A percentile compares a stretch with the other conserved stretches of the same genome.
These are phyloP conservation scores for Pestalotiopsis sp. DNA, from an alignment of 2,329 filamentous ascomycete genomes.

Conservation along the genomic window DNA sequence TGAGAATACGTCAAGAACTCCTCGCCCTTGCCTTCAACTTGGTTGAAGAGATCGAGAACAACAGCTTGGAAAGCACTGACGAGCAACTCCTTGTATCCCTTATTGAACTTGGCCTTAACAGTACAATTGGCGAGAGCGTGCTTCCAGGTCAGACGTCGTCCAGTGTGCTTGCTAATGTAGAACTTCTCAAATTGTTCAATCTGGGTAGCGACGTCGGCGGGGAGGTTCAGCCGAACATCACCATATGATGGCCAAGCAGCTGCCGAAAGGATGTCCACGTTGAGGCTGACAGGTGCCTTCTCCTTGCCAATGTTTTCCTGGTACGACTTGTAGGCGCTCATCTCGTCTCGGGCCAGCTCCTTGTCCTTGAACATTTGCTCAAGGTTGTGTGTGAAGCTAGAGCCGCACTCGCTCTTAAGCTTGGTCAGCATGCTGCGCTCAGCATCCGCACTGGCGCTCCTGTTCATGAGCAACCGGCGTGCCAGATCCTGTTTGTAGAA, in stretches of 20 bases:
- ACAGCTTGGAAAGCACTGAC: slow-evolving; percentile 93
- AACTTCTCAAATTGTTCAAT: slow-evolving; percentile 81
- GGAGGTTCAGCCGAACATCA: slow-evolving; percentile 72
- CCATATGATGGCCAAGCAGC: slow-evolving; percentile 93
- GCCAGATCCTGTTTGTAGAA: slow-evolving; percentile 99
- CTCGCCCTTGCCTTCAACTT: slow-evolving; percentile 50
- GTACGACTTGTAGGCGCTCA: slow-evolving; percentile 80
- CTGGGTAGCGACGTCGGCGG: slow-evolving; percentile 73
- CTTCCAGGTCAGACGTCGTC: slow-evolving; percentile 87
- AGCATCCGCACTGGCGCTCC: slow-evolving; percentile 91
- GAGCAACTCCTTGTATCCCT: slow-evolving; percentile 82
- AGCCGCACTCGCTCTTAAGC: slow-evolving; percentile 89
- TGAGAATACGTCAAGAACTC: slow-evolving; percentile 74
- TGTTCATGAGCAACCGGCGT: slow-evolving; percentile 83
- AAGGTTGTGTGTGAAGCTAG: slow-evolving; percentile 92
- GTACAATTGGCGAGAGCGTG: slow-evolving; percentile 91
- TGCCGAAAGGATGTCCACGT: slow-evolving; percentile 87
- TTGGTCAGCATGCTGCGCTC: slow-evolving; percentile 94
- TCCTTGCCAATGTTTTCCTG: slow-evolving; percentile 48
- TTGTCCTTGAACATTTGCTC: slow-evolving; percentile 99
- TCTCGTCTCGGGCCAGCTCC: slow-evolving; percentile 89
- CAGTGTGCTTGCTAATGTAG: slow-evolving; percentile 89
- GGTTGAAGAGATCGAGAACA: slow-evolving; percentile 89
- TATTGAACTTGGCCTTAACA: slow-evolving; percentile 78
- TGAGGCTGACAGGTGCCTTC: slow-evolving; percentile 67